A percentile compares a stretch with the other conserved stretches of the same genome.
These are phyloP conservation scores for Oryza glaberrima DNA, from an alignment of 176 grass and related monocot species.

Conservation along the genomic window DNA sequence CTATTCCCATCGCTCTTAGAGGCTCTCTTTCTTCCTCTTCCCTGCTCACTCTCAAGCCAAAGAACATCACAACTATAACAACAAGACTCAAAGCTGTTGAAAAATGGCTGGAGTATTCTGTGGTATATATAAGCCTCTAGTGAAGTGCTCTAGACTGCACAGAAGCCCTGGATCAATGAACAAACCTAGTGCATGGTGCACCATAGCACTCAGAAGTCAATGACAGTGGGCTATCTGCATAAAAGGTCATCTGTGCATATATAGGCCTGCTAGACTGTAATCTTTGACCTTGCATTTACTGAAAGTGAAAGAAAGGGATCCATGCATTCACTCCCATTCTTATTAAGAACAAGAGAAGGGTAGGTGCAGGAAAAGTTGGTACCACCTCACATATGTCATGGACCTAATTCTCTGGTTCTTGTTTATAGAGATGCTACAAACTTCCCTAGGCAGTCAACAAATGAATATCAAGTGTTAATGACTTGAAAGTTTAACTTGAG, in stretches of 20 bases:
- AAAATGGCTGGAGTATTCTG: background rate
- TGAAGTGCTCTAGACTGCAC: background rate
- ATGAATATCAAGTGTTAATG: background rate
- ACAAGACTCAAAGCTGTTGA: background rate
- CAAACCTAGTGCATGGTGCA: background rate
- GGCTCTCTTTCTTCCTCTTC: conserved; percentile 19
- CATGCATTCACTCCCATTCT: background rate
- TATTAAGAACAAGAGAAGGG: background rate
- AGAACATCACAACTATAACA: background rate
- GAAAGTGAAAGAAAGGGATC: background rate
- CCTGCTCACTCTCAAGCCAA: background rate
- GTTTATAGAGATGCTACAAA: background rate
- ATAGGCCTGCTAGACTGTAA: background rate
- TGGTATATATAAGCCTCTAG: conserved; percentile 26
- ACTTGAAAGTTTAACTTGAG: background rate
- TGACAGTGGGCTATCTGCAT: background rate
- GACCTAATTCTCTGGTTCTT: background rate
- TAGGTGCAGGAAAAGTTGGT: background rate
- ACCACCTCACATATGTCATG: conserved; percentile 19
- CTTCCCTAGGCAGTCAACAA: background rate
- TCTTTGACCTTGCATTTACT: background rate
- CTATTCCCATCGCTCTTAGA: conserved; percentile 36
- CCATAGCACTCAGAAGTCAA: background rate
- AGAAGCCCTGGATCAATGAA: background rate
- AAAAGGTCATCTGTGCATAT: background rate